Base-by-base conservation (phyloP, 2,329 filamentous ascomycete species). In the Aureobasidium namibiae region DNA sequence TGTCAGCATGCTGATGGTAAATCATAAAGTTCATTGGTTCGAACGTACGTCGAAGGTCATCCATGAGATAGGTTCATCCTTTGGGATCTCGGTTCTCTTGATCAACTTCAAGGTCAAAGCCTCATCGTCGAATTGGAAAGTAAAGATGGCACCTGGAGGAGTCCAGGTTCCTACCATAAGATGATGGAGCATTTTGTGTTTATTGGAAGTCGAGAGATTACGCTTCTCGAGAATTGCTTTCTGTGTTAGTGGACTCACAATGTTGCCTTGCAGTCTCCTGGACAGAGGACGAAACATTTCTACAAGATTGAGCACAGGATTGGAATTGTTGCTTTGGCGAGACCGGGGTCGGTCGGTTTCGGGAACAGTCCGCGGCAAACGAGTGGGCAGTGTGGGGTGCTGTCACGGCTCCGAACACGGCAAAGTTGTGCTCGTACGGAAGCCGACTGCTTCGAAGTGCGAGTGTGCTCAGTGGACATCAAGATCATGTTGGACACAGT, bases 121-220 rank as follows among this genome's bases (percentile, higher is more conserved):
- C 73, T 92, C 88, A 66, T 92, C 89, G 75, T 95, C 89, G 70
- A 95, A 95, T 62, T 86, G 83, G 61, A 95, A 87, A 0, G 90
- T 95, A 74, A 94, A 94, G 68, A 95, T 94, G 72, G 90, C 89
- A 48, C 90, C 90, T 59, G 90, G 90, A 61, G 88, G 88, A 62
- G 89, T 92, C 70, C 90, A 95, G 59, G 90, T 95, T 63, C 90
- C 90, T 69, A 92, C 85, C 88, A 95, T 94, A 70, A 95, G 80
- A 76, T 95, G 89, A 73, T 95, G 90, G 70, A 89, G 85, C 87
- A 92, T 92, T 62, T 72, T 81, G 57, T 49, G 52, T 26, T 31
- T 26, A 21, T 36, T 13, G 8, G 18, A 24, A 34, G 52, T 45
- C 18, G 52, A 44, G 26, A 56, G 36, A 18, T 7, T 18, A 16